phyloP scores from a whole-genome alignment of 2,329 filamentous ascomycete genomes.

The Phyllosticta citriasiana region DNA sequence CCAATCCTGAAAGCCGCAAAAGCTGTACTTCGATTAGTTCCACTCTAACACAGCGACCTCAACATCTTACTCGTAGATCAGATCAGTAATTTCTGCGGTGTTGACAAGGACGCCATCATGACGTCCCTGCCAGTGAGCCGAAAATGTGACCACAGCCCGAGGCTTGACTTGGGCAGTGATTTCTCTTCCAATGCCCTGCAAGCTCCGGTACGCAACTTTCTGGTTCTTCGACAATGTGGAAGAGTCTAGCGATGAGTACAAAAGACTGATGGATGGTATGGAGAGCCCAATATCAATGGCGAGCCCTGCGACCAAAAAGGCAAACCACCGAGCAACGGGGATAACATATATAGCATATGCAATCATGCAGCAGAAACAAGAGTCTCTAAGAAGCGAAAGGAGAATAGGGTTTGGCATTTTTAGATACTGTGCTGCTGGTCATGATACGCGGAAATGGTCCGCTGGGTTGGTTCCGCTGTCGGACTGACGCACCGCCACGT shows the following conservation, averaged over 20 bases:
- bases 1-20: conserved; percentile 57
- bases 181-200: conserved; percentile 56
- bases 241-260: not conserved
- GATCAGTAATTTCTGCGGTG: conserved; percentile 49
- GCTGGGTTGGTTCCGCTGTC: conserved; percentile 2
- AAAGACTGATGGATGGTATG: not conserved
- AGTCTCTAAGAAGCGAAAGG: not conserved
- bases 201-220: conserved; percentile 54
- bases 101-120: conserved; percentile 53
- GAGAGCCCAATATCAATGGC: not conserved
- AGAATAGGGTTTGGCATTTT: not conserved
- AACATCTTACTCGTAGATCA: conserved; percentile 51
- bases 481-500: not conserved
- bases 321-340: not conserved
- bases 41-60: no score
- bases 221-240: conserved; percentile 54
- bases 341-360: not conserved
- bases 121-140: conserved; percentile 63
- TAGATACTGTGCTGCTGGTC: not conserved
- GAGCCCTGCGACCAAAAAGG: not conserved
- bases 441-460: not conserved
- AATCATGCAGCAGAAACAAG: not conserved
- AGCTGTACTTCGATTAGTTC: conserved; percentile 20
- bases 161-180: conserved; percentile 62
- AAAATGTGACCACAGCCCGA: conserved; percentile 64